Evolutionary conservation across 495 filamentous ascomycete genomes (phyloP), one percentile per base, ranked within the genome.

Genomic region (Penicillium atrosanguineum): DNA sequence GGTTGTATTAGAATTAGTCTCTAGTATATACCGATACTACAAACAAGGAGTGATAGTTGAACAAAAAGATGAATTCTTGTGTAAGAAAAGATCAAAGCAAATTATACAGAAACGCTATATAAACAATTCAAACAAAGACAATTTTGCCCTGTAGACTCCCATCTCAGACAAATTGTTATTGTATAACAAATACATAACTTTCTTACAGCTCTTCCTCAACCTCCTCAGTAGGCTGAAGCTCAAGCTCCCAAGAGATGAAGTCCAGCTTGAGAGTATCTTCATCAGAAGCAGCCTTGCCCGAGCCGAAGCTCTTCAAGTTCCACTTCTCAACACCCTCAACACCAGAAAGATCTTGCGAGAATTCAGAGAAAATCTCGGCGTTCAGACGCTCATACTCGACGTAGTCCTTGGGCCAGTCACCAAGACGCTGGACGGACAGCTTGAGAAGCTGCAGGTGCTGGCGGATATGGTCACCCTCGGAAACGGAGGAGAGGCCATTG

Each of bases 351-450:
- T 72, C 69, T 3, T 60, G 36, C 0, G 16, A 25, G 39, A 65
- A 74, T 37, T 59, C 51, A 9, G 19, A 14, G 52, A 67, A 66
- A 14, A 62, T 18, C 19, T 51, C 50, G 6, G n/a, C 53, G 16
- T 55, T 62, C 31, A 65, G 50, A 7, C 54, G 52, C 42, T 71
- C 52, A 26, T 69, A 74, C 53, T 74, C 71, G 9, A 46, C 40
- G 46, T 63, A 71, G 7, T 74, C 69, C 63, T 74, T 74, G 26
- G 71, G 71, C 69, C 69, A 74, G 55, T 65, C 62, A 44, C 71
- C 71, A 44, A 72, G 56, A 11, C 69, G 71, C 56, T 74, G 65
- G 7, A 72, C 56, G n/a, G 71, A 60, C 19, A 68, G 64, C 60
- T 74, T 74, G 15, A 74, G 58, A 19, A 74, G 64, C 29, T 62